These are phyloP conservation scores for Euphorbia pulcherrima DNA, from an alignment of 345 rosid genomes.

Conservation along the genomic window DNA sequence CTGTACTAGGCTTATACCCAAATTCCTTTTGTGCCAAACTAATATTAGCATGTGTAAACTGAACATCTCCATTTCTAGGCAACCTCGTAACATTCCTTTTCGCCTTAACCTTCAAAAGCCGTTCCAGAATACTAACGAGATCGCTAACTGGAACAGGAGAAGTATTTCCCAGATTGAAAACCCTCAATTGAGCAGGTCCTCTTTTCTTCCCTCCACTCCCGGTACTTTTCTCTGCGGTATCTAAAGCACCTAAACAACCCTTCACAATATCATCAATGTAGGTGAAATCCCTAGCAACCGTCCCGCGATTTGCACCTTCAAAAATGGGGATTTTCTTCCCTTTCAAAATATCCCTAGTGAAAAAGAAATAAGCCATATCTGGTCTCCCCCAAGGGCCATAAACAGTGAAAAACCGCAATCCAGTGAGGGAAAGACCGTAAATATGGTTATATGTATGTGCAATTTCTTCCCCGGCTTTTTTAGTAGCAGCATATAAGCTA, in stretches of 20 bases:
- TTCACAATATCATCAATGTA: slow-evolving; percentile 91
- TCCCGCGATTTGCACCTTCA: slow-evolving; percentile 62
- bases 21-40: slow-evolving; percentile 75
- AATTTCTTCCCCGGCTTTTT: slow-evolving; percentile 90
- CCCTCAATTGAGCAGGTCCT: slow-evolving; percentile 79
- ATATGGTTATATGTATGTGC: slow-evolving; percentile 94
- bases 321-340: slow-evolving; percentile 67
- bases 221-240: slow-evolving; percentile 89
- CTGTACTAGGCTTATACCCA: slow-evolving; percentile 80
- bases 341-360: slow-evolving; percentile 67
- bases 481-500: slow-evolving; percentile 82
- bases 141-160: slow-evolving; percentile 85
- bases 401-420: slow-evolving; percentile 78
- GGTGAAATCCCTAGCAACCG: slow-evolving; percentile 88
- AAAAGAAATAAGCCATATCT: slow-evolving; percentile 93
- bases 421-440: slow-evolving; percentile 78
- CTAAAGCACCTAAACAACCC: slow-evolving; percentile 79
- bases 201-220: slow-evolving; percentile 92
- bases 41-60: slow-evolving; percentile 84
- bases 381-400: slow-evolving; percentile 97
- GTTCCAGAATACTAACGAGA: slow-evolving; percentile 79
- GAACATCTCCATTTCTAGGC: slow-evolving; percentile 94
- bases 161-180: slow-evolving; percentile 86
- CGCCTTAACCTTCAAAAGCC: slow-evolving; percentile 75
- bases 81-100: slow-evolving; percentile 72